phyloP scores from a whole-genome alignment of 2,329 filamentous ascomycete species.

The Pseudopyrenochaeta lycopersici region DNA sequence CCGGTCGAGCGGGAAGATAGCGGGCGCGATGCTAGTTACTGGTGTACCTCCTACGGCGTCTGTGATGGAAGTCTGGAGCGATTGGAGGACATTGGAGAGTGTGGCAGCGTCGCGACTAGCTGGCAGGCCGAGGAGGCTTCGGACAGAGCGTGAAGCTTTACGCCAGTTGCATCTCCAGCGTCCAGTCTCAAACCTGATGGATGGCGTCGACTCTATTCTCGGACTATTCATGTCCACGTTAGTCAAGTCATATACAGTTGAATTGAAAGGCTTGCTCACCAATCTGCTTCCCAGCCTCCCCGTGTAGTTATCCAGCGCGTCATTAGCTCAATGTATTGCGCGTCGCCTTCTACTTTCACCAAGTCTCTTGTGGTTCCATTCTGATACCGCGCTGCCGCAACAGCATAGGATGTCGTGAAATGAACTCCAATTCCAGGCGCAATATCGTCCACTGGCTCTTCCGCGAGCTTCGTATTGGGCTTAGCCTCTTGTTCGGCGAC shows the following conservation, averaged over 20 bases:
- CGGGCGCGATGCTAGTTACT: conserved; percentile 24
- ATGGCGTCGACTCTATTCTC: background rate
- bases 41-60: conserved; percentile 15
- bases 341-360: conserved; percentile 29
- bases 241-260: background rate
- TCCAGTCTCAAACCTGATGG: background rate
- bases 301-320: conserved; percentile 25
- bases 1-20: conserved; percentile 20
- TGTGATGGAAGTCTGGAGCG: conserved; percentile 23
- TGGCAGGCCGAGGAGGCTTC: conserved; percentile 16
- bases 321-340: conserved; percentile 34
- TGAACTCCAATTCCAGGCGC: conserved; percentile 33
- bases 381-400: conserved; percentile 30
- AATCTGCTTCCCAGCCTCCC: conserved; percentile 9
- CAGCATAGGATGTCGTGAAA: conserved; percentile 37
- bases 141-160: conserved; percentile 10
- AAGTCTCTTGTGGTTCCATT: conserved; percentile 35
- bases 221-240: background rate
- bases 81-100: conserved; percentile 24
- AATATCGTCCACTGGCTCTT: conserved; percentile 1
- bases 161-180: conserved; percentile 7
- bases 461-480: background rate
- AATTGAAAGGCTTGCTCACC: conserved; percentile 5
- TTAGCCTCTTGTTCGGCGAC: background rate
- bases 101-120: conserved; percentile 21